Base-by-base conservation (phyloP, 2,329 filamentous ascomycete genomes). In the Fusarium circinatum region DNA sequence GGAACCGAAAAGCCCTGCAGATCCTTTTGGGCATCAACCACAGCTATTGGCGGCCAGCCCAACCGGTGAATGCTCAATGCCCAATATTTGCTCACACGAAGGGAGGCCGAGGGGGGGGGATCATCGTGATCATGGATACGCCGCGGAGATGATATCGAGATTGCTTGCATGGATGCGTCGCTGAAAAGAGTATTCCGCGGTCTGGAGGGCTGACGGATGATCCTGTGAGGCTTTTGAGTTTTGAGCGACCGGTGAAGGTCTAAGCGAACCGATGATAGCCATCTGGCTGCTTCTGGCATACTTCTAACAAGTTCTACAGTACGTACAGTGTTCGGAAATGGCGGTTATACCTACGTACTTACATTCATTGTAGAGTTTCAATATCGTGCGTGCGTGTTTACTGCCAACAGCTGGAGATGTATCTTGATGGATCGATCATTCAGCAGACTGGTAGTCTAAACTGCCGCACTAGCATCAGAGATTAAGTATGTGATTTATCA, bases 1-100 rank as follows among this genome's bases (percentile, higher is more conserved):
- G 22, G 55, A 51, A 63, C 26, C 54, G n/a, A 63, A 14, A 34
- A n/a, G 48, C 30, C 39, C 48, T 72, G 69, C 68, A 54, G 68
- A 71, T 72, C 69, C 38, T 36, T 52, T 71, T 71, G 62, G 62
- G 51, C 63, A 68, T 38, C 65, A 68, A 68, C 36, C 38, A 26
- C 41, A 62, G 45, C 41, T 47, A 56, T 59, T 42, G 38, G 49
- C 18, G 30, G 24, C 63, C 57, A 49, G 56, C 68, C 57, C 49
- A 56, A 47, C 52, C 48, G 26, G 32, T 62, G 39, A 58, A 41
- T 58, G 62, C 62, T 63, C 62, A 62, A 67, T 42, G 62, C 68
- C 62, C 56, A 62, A 67, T 60, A n/a, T 62, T 28, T 42, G 39
- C 56, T 61, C 67, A 71, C 52, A 39, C 44, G 51, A 56, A 61